Percentiles rank a stretch among this genome's conserved stretches.
Evolutionary conservation across 345 rosid genomes (phyloP).

Genomic region (rapeseed (Brassica napus)): DNA sequence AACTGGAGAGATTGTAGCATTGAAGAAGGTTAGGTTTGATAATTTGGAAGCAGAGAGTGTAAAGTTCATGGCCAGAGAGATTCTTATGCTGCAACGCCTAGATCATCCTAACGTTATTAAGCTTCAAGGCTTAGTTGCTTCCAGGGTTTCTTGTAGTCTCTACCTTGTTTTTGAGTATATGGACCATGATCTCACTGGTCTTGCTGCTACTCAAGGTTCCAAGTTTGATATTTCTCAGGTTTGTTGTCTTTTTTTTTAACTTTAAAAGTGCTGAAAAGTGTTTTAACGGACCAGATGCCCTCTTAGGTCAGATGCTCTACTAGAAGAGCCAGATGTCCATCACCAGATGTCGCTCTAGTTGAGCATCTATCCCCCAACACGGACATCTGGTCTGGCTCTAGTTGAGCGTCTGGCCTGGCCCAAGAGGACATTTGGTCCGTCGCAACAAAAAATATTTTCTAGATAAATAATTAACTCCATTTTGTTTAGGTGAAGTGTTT

Average conservation of each 20-base stretch:
- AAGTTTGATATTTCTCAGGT: constrained; percentile 95
- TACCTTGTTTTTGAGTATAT: constrained; percentile 88
- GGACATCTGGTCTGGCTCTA: background rate
- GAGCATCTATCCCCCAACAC: background rate
- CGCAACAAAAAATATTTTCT: background rate
- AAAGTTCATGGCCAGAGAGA: constrained; percentile 95
- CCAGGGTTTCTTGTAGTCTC: constrained; percentile 85
- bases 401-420: background rate
- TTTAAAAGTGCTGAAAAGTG: too few relatives aligned
- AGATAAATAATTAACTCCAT: too few relatives aligned
- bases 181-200: constrained; percentile 96
- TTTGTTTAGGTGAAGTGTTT: constrained; percentile 71
- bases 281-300: too few relatives aligned
- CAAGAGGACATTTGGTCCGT: background rate
- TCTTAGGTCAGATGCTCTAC: too few relatives aligned
- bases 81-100: constrained; percentile 64
- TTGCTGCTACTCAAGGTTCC: constrained; percentile 62
- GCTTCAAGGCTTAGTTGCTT: constrained; percentile 87
- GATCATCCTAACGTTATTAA: constrained; percentile 88
- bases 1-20: constrained; percentile 84
- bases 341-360: background rate
- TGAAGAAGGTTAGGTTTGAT: constrained; percentile 94
- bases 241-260: constrained; percentile 4
- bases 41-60: constrained; percentile 91
- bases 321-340: too few relatives aligned